Percentiles rank a stretch among this genome's conserved stretches.
Conservation (phyloP, 208 protist genomes). For the Histomonas meleagridis region DNA sequence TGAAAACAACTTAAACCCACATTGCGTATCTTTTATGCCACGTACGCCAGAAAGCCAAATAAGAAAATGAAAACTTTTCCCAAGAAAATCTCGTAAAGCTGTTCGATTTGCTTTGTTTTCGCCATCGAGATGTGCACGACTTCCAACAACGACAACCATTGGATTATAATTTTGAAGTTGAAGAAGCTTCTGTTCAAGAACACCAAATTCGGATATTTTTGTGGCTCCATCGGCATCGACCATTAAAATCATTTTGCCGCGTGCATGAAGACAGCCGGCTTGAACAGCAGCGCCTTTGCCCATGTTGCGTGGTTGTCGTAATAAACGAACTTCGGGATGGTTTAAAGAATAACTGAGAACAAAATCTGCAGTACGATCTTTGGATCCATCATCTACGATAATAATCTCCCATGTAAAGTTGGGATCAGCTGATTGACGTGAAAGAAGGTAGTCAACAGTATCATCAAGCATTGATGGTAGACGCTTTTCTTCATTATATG, state of each 20-base stretch:
- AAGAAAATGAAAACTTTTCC: slow-evolving; percentile 38
- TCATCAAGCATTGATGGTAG: slow-evolving; percentile 40
- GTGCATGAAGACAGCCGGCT: slow-evolving; percentile 28
- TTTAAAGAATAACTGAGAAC: slow-evolving; percentile 9
- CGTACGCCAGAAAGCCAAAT: neutral
- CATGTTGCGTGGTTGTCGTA: slow-evolving; percentile 33
- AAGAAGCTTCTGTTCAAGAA: slow-evolving; percentile 37
- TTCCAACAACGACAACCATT: neutral
- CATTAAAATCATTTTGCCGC: slow-evolving; percentile 44
- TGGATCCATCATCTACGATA: slow-evolving; percentile 45
- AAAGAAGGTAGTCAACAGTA: slow-evolving; percentile 38
- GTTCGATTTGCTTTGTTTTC: slow-evolving; percentile 27
- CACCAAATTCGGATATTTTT: slow-evolving; percentile 38
- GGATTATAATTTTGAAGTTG: neutral
- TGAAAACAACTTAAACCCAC: slow-evolving; percentile 47
- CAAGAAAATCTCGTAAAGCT: slow-evolving; percentile 40
- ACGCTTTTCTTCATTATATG: slow-evolving; percentile 45
- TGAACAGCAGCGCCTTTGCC: slow-evolving; percentile 46
- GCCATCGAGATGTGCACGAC: neutral
- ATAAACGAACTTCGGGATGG: neutral
- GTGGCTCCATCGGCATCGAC: slow-evolving; percentile 46
- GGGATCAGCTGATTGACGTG: neutral
- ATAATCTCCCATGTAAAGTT: slow-evolving; percentile 42
- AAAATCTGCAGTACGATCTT: slow-evolving; percentile 37
- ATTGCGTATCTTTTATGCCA: slow-evolving; percentile 43